Conservation (phyloP, 495 filamentous ascomycete species). For the Chaetomidium leptoderma region DNA sequence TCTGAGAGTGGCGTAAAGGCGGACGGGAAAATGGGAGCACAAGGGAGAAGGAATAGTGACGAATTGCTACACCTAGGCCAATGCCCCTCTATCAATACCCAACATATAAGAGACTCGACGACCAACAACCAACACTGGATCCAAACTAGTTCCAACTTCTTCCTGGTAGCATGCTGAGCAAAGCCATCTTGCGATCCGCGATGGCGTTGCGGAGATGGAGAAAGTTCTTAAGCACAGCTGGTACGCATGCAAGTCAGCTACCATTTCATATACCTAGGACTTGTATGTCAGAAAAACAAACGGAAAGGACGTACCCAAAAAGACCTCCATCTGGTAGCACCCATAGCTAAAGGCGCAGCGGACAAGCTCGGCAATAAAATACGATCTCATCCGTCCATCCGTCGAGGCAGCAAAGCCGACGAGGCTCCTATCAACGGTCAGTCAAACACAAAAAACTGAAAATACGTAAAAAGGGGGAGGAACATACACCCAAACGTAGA, state of each 20-base stretch:
- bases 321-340: slow-evolving; percentile 7
- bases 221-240: not conserved
- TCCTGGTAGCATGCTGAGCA: not conserved
- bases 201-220: slow-evolving; percentile 4
- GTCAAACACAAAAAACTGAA: too few relatives aligned
- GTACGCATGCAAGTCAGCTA: not conserved
- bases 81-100: too few relatives aligned
- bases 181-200: not conserved
- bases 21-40: too few relatives aligned
- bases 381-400: not conserved
- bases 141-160: not conserved
- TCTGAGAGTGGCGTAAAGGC: too few relatives aligned
- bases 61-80: too few relatives aligned
- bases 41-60: too few relatives aligned
- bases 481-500: slow-evolving; percentile 4
- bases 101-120: too few relatives aligned
- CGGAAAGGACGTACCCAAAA: not conserved
- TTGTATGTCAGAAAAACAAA: not conserved
- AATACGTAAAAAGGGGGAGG: not conserved
- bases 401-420: not conserved
- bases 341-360: slow-evolving; percentile 5
- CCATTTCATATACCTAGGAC: not conserved
- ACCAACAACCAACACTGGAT: not conserved
- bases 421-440: not conserved
- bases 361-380: not conserved